Conservation (phyloP, 805 yeast species). For the Suhomyces sp. region DNA sequence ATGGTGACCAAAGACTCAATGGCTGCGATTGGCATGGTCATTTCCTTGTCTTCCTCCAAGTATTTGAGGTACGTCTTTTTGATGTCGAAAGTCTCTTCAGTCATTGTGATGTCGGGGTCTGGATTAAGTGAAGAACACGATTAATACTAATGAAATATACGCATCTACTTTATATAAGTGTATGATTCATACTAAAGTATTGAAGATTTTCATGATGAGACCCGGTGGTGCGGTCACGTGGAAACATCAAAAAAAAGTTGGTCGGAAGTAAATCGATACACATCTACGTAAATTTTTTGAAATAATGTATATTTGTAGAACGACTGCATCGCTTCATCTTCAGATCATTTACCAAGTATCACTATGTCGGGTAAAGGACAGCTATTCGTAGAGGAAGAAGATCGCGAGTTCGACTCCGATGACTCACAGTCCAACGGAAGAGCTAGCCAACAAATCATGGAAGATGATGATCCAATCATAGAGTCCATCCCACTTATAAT, state of each 20-base stretch:
- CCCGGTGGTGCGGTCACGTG: too few relatives aligned
- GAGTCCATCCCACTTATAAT: slow-evolving; percentile 38
- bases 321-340: too few relatives aligned
- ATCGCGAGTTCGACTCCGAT: slow-evolving; percentile 13
- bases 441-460: slow-evolving; percentile 15
- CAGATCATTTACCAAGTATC: slow-evolving; percentile 5
- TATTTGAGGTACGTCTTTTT: slow-evolving; percentile 76
- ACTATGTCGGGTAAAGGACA: slow-evolving; percentile 4
- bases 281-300: too few relatives aligned
- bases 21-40: slow-evolving; percentile 99
- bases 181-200: too few relatives aligned
- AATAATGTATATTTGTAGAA: too few relatives aligned
- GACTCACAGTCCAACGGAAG: slow-evolving; percentile 1
- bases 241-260: too few relatives aligned
- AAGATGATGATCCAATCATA: slow-evolving; percentile 37
- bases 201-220: too few relatives aligned
- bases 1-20: slow-evolving; percentile 90
- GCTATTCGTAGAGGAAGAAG: slow-evolving; percentile 27
- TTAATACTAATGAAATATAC: too few relatives aligned
- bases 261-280: too few relatives aligned
- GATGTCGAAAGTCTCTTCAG: slow-evolving; percentile 59
- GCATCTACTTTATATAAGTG: too few relatives aligned
- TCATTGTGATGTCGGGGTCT: too few relatives aligned
- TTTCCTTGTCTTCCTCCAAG: slow-evolving; percentile 86
- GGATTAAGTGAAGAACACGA: too few relatives aligned